Percentiles rank a stretch among this genome's conserved stretches.
These are phyloP conservation scores for Ajuga reptans DNA, from an alignment of 305 asterid species.

Conservation along the genomic window DNA sequence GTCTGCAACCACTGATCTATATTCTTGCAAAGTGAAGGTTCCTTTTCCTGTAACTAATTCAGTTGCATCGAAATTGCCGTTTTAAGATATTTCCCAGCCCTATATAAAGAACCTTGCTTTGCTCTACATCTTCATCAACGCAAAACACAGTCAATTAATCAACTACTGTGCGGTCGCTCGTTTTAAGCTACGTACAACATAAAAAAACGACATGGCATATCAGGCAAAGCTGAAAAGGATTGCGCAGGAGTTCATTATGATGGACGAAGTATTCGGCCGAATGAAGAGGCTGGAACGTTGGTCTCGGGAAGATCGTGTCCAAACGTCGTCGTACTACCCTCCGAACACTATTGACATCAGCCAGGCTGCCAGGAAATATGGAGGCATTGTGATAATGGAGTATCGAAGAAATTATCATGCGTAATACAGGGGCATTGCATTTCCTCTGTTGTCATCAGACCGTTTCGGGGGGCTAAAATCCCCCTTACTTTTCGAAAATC, in stretches of 20 bases:
- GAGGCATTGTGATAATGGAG: constrained; percentile 29
- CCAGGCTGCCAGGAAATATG: constrained; percentile 34
- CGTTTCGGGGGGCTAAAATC: no score
- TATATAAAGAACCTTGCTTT: constrained; percentile 17
- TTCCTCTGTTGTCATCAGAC: no score
- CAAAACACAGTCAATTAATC: not conserved
- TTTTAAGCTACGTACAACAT: not conserved
- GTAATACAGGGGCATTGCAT: not conserved
- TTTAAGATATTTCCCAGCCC: not conserved
- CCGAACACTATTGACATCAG: constrained; percentile 32
- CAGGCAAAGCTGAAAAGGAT: constrained; percentile 28
- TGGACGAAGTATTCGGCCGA: constrained; percentile 23
- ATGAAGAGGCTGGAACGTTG: constrained; percentile 3
- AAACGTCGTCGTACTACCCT: not conserved
- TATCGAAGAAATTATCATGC: constrained; percentile 12
- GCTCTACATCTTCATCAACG: constrained; percentile 5
- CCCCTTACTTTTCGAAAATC: no score
- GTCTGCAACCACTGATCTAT: not conserved
- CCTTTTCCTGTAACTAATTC: not conserved
- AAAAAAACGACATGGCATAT: constrained; percentile 31
- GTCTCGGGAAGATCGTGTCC: constrained; percentile 2
- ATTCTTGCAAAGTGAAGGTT: constrained; percentile 12
- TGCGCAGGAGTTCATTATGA: constrained; percentile 24
- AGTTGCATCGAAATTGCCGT: not conserved
- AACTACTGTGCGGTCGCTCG: no score